Percentiles rank a stretch among this genome's conserved stretches.
Conservation (phyloP, 768 basidiomycete genomes). For the Leccinum rimulosum region DNA sequence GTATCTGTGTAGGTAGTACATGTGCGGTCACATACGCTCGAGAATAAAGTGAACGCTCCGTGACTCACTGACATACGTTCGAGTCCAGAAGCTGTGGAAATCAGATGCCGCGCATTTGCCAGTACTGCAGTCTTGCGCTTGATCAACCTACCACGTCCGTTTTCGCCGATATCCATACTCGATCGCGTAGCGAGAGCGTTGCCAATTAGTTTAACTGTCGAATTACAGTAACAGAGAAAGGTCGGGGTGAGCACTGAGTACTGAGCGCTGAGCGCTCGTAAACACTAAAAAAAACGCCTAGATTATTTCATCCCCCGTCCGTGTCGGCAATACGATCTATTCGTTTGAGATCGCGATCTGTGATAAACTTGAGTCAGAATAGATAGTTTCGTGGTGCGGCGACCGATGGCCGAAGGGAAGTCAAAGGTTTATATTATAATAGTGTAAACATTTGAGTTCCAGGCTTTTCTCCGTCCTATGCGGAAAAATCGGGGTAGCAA, state of each 20-base stretch:
- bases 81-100: no score
- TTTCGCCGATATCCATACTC: no score
- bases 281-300: neutral
- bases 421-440: neutral
- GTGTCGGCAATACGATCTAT: neutral
- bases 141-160: no score
- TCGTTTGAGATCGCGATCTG: neutral
- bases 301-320: neutral
- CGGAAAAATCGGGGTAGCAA: neutral
- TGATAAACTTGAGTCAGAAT: neutral
- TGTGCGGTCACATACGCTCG: no score
- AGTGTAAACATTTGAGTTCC: neutral
- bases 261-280: neutral
- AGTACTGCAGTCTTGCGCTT: no score
- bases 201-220: no score
- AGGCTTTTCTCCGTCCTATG: neutral
- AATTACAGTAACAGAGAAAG: neutral
- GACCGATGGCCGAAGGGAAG: neutral
- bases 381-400: neutral
- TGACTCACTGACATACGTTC: no score
- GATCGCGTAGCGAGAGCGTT: no score
- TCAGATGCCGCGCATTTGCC: no score
- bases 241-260: neutral
- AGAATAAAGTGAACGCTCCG: no score
- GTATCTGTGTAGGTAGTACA: no score